These are phyloP conservation scores for Diaporthe ilicicola DNA, from an alignment of 2,329 filamentous ascomycete species.

Conservation along the genomic window DNA sequence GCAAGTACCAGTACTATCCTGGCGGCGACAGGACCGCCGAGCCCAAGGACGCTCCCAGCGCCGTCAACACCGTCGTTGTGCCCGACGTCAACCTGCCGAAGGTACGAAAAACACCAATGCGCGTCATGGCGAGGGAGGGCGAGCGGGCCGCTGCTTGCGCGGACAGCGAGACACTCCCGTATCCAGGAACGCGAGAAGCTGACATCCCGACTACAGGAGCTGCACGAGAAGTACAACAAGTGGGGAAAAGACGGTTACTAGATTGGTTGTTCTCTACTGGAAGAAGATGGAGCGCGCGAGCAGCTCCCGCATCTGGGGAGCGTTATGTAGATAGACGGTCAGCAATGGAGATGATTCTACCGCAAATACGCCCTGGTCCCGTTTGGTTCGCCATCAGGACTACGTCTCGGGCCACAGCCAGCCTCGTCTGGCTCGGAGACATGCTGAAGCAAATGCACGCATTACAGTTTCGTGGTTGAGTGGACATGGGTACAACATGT, in stretches of 20 bases:
- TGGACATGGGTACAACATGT: not conserved
- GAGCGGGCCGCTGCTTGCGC: not conserved
- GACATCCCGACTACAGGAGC: slow-evolving; percentile 62
- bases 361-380: not conserved
- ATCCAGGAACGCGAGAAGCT: slow-evolving; percentile 26
- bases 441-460: not conserved
- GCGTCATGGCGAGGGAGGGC: not conserved
- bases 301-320: slow-evolving; percentile 16
- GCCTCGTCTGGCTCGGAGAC: not conserved
- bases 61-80: slow-evolving; percentile 92
- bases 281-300: slow-evolving; percentile 23
- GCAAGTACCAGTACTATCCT: slow-evolving; percentile 83
- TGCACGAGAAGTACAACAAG: slow-evolving; percentile 99
- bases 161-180: not conserved
- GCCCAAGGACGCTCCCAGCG: slow-evolving; percentile 91
- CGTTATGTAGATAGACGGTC: slow-evolving; percentile 34
- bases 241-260: slow-evolving; percentile 97
- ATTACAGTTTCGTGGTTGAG: not conserved
- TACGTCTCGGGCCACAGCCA: not conserved
- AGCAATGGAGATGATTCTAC: slow-evolving; percentile 22
- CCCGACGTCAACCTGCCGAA: slow-evolving; percentile 93
- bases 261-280: slow-evolving; percentile 33
- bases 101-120: slow-evolving; percentile 60
- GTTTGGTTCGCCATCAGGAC: not conserved
- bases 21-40: slow-evolving; percentile 80